Percentiles rank a stretch among this genome's conserved stretches.
Evolutionary conservation across 2,329 filamentous ascomycete genomes (phyloP).

Genomic region (Aspergillus sp.): DNA sequence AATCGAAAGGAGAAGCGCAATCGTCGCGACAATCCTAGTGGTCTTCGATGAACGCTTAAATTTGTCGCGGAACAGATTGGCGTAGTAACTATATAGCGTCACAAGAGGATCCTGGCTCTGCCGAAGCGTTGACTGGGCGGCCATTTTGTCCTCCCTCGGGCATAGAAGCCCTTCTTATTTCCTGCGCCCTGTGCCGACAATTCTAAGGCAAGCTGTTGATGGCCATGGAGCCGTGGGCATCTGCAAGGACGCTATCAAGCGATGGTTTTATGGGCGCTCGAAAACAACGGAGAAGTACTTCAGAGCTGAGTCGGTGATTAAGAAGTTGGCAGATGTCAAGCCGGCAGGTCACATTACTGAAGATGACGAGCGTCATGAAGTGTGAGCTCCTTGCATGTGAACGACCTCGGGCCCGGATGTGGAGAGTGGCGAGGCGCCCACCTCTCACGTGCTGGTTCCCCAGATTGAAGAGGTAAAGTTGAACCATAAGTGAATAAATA

Average conservation of each 20-base stretch:
- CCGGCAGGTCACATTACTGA: constrained; percentile 15
- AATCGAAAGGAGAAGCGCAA: constrained; percentile 75
- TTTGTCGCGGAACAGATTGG: constrained; percentile 48
- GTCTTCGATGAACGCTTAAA: constrained; percentile 67
- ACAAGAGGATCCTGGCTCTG: constrained; percentile 66
- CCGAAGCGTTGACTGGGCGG: constrained; percentile 80
- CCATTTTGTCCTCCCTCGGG: constrained; percentile 57
- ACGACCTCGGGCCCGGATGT: constrained; percentile 23
- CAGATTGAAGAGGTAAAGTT: constrained; percentile 4
- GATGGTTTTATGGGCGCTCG: background rate
- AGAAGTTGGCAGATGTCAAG: constrained; percentile 5
- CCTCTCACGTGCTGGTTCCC: constrained; percentile 23
- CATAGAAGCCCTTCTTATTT: background rate
- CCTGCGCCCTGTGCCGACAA: constrained; percentile 14
- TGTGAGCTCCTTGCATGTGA: constrained; percentile 22
- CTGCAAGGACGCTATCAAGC: constrained; percentile 3
- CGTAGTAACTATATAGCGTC: constrained; percentile 56
- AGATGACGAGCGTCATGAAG: constrained; percentile 1
- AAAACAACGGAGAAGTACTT: background rate
- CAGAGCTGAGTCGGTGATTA: background rate
- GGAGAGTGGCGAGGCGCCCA: constrained; percentile 12
- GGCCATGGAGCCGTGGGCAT: constrained; percentile 18
- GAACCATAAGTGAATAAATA: background rate
- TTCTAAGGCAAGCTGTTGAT: constrained; percentile 14
- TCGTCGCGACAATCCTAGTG: constrained; percentile 71